These are phyloP conservation scores for Yamadazyma aaseri DNA, from an alignment of 1,139 yeast species.

Conservation along the genomic window DNA sequence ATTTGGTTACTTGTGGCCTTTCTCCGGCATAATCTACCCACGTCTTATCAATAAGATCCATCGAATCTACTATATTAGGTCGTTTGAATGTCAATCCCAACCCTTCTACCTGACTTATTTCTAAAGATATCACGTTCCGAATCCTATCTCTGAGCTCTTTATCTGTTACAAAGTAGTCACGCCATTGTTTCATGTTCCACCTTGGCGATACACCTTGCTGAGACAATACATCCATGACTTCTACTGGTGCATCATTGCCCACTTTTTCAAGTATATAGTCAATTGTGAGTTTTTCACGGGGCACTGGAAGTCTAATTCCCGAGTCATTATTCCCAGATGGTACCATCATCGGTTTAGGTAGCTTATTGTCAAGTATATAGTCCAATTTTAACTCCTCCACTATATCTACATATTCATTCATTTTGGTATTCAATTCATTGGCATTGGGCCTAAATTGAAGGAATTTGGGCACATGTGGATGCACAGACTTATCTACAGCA, in stretches of 20 bases:
- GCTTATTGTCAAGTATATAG: conserved; percentile 27
- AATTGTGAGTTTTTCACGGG: conserved; percentile 44
- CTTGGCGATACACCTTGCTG: conserved; percentile 62
- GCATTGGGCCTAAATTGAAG: conserved; percentile 21
- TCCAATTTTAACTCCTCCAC: conserved; percentile 32
- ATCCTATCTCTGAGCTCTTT: conserved; percentile 57
- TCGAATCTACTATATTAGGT: conserved; percentile 63
- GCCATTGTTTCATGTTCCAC: conserved; percentile 77
- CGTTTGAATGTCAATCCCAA: conserved; percentile 54
- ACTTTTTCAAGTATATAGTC: conserved; percentile 56
- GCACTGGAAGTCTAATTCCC: conserved; percentile 41
- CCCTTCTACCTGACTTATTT: conserved; percentile 57
- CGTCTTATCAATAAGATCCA: conserved; percentile 69
- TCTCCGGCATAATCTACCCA: conserved; percentile 44
- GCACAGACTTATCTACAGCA: conserved; percentile 56
- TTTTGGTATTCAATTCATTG: conserved; percentile 6
- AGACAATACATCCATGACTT: conserved; percentile 88
- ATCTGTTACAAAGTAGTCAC: conserved; percentile 60
- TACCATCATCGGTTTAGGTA: conserved; percentile 31
- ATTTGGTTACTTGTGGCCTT: conserved; percentile 75
- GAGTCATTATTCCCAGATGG: conserved; percentile 21
- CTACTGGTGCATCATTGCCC: conserved; percentile 65
- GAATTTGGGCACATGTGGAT: conserved; percentile 57
- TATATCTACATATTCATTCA: conserved; percentile 16
- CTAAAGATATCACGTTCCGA: conserved; percentile 78